Evolutionary conservation across 768 basidiomycete genomes (phyloP).

Genomic region (Podaxis sp.): DNA sequence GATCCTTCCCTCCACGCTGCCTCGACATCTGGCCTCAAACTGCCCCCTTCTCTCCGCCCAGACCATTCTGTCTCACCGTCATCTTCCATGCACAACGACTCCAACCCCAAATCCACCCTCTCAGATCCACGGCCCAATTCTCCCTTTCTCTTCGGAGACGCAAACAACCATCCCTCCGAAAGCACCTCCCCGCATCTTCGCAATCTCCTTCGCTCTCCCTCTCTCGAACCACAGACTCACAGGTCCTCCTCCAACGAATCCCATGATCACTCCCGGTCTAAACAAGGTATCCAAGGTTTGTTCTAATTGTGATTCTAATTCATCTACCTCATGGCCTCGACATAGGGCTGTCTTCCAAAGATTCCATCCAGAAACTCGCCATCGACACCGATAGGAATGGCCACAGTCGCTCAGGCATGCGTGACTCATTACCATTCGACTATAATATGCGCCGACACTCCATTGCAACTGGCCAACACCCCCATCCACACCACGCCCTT

Average conservation of each 20-base stretch:
- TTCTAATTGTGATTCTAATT: background rate
- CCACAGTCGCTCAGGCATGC: slow-evolving; percentile 20
- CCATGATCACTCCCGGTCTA: slow-evolving; percentile 22
- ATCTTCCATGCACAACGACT: slow-evolving; percentile 23
- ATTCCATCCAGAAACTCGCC: slow-evolving; percentile 15
- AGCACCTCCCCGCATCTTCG: slow-evolving; percentile 42
- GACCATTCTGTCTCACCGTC: slow-evolving; percentile 22
- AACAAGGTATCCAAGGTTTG: slow-evolving; percentile 21
- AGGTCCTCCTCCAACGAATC: slow-evolving; percentile 23
- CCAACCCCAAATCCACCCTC: slow-evolving; percentile 26
- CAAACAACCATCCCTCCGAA: slow-evolving; percentile 35
- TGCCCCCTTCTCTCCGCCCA: slow-evolving; percentile 13
- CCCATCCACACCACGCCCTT: slow-evolving; percentile 35
- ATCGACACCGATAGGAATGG: slow-evolving; percentile 7
- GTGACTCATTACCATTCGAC: slow-evolving; percentile 53
- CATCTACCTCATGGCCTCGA: slow-evolving; percentile 2
- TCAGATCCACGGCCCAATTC: slow-evolving; percentile 55
- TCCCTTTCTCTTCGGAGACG: slow-evolving; percentile 70
- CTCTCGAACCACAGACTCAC: slow-evolving; percentile 36
- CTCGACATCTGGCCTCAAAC: slow-evolving; percentile 24
- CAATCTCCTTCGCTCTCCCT: slow-evolving; percentile 57
- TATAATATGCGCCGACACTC: slow-evolving; percentile 71
- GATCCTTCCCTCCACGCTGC: slow-evolving; percentile 76
- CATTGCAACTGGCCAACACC: slow-evolving; percentile 54
- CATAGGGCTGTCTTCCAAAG: slow-evolving; percentile 12